Conservation (phyloP, 2,329 filamentous ascomycete genomes). For the Colletotrichum somersetense region DNA sequence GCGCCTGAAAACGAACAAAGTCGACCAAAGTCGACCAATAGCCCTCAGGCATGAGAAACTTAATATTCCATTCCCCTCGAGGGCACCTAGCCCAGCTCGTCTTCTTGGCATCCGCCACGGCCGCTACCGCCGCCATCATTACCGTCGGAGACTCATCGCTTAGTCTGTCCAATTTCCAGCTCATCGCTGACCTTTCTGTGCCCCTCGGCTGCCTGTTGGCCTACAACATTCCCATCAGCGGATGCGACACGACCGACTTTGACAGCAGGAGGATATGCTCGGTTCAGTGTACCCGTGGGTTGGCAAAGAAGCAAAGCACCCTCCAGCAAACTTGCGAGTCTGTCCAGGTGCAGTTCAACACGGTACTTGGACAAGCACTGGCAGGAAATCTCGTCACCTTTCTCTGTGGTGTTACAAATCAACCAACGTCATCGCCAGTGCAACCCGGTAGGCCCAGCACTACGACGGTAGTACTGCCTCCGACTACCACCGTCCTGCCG, state of each 20-base stretch:
- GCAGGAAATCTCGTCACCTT: constrained; percentile 53
- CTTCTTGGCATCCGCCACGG: constrained; percentile 25
- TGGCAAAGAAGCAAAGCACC: constrained; percentile 47
- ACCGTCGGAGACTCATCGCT: constrained; percentile 28
- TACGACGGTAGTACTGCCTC: constrained; percentile 5
- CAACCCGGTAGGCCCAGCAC: constrained; percentile 20
- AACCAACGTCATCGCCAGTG: constrained; percentile 18
- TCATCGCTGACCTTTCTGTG: constrained; percentile 53
- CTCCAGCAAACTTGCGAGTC: constrained; percentile 48
- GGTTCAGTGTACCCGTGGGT: constrained; percentile 49
- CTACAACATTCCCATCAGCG: constrained; percentile 57
- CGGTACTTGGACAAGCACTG: constrained; percentile 55
- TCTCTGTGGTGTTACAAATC: constrained; percentile 48
- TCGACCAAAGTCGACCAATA: not conserved
- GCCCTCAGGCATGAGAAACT: constrained; percentile 21
- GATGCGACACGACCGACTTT: constrained; percentile 55
- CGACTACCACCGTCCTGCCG: constrained; percentile 9
- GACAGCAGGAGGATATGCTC: constrained; percentile 53
- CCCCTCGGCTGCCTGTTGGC: constrained; percentile 55
- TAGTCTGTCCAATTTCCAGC: constrained; percentile 56
- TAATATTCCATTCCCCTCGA: constrained; percentile 16
- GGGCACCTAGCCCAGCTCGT: constrained; percentile 26
- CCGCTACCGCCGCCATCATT: constrained; percentile 27
- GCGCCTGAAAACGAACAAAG: constrained; percentile 7
- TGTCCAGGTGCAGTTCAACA: constrained; percentile 45